Evolutionary conservation across 2,329 filamentous ascomycete genomes (phyloP), one percentile per base, ranked within the genome.

Genomic region (Monosporascus sp.): DNA sequence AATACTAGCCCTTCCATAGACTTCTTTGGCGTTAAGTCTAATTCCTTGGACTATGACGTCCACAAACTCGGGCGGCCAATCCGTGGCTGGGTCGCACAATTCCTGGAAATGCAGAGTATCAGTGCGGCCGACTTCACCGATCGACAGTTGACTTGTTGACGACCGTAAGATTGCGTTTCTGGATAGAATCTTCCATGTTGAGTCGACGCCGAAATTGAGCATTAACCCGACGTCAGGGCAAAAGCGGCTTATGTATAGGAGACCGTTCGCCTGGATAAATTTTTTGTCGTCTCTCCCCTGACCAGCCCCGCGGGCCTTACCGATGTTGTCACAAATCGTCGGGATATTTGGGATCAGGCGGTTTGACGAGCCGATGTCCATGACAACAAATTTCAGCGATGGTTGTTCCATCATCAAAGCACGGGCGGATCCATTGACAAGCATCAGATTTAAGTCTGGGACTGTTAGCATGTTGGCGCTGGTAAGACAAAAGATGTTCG

Each of bases 191-290:
- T 52, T 48, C 50, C 31, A 9, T n/a, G 11, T 27, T 19, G 5
- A 54, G 27, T 9, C 52, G 40, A 5, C 53, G 56, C 2, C 57
- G 55, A 52, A 65, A 64, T 0, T 55, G 38, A 5, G 53, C 47
- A 35, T 68, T 67, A 9, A 62, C 40, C 2, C 16, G 1, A 37
- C 1, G 16, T 64, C 62, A 2, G 64, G 64, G 1, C 20, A 44
- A 24, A 58, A 66, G 1, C 65, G 58, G 31, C 64, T 67, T 20
- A 63, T 48, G 43, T 63, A 47, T 2, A 63, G 37, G 3, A 60
- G 14, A 17, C 40, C 50, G 4, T 55, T 31, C 1, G 11, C 6
- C 5, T 57, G 44, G 1, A 61, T 52, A 48, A 57, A 62, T 24
- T 63, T 60, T 7, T 48, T 52, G 37, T 62, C 61, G 17, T 58